These are phyloP conservation scores for Apostasia ramifera DNA, from an alignment of 106 monocot genomes.

Conservation along the genomic window DNA sequence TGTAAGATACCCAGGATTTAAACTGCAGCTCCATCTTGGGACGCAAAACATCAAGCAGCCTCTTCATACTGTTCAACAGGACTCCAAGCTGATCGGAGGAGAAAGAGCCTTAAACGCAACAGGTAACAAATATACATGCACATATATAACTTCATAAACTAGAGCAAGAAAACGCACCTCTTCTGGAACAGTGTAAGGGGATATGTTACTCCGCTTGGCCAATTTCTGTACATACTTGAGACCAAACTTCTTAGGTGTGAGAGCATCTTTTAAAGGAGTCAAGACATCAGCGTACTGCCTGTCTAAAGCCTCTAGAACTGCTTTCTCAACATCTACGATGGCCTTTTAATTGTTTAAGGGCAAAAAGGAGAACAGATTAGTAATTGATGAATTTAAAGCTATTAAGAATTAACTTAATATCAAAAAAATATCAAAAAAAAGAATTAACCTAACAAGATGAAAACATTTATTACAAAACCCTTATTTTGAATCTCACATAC, in stretches of 20 bases:
- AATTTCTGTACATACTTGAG: conserved; percentile 96
- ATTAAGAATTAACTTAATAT: not conserved
- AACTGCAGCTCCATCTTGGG: conserved; percentile 80
- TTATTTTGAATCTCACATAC: conserved; percentile 31
- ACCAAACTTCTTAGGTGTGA: conserved; percentile 97
- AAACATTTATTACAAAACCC: not conserved
- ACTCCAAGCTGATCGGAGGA: conserved; percentile 61
- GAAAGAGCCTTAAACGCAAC: not conserved
- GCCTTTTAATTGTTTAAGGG: conserved; percentile 49
- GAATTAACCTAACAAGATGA: not conserved
- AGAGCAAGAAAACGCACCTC: conserved; percentile 41
- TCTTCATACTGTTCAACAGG: conserved; percentile 90
- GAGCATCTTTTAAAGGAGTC: conserved; percentile 76
- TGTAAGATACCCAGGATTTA: conserved; percentile 90
- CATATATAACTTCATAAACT: not conserved
- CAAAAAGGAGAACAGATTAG: conserved; percentile 6
- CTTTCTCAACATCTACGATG: conserved; percentile 95
- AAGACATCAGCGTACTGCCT: conserved; percentile 90
- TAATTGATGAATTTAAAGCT: not conserved
- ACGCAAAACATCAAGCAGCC: conserved; percentile 78
- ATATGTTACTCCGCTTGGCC: conserved; percentile 54
- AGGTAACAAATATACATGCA: not conserved
- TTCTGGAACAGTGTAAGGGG: conserved; percentile 67
- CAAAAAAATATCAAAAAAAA: not conserved
- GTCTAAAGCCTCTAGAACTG: conserved; percentile 80